Base-by-base conservation (phyloP, 1,139 yeast species). In the Pichia kudriavzevii region DNA sequence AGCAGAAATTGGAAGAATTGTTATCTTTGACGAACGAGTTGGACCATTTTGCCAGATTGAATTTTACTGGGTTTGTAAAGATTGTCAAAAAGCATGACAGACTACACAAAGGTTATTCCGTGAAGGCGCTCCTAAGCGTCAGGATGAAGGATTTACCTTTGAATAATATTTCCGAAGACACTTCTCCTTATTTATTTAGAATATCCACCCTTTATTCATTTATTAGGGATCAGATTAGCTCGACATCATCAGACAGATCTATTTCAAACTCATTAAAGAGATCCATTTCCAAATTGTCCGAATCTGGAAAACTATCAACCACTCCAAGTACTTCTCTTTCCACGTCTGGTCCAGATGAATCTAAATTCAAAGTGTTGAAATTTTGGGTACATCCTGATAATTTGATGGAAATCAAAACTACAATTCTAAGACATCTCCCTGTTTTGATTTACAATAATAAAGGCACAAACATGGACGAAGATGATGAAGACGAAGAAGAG, bases 311-410 rank as follows among this genome's bases (percentile, higher is more conserved):
- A 37, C 31, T 56, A 13, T 53, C 59, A 3, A 43, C 61, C n/a
- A 52, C 62, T 24, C 58, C 58, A 30, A 50, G 50, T 34, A 52
- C 55, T 25, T 51, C 53, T 10, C 49, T 35, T 11, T 37, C 31
- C 14, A 36, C 39, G n/a, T 20, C 10, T 16, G 32, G 30, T 24
- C 31, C 36, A 7, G 68, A 68, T 39, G 67, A 72, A 26, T 79
- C 78, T 8, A 52, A 50, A 32, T 82, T 67, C 58, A 84, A 82
- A 50, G 78, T 85, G 18, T 79, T 80, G 61, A 85, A 85, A 61
- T 88, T 88, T 60, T 91, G 98, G 98, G 71, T 91, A 33, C 97
- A 91, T 56, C 91, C 91, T 12, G 98, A 91, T 52, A 87, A 91
- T 57, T 66, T 88, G 56, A 88, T 88, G 95, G 97, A 91, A 61